phyloP scores from a whole-genome alignment of 495 filamentous ascomycete genomes.

The Podospora australis region DNA sequence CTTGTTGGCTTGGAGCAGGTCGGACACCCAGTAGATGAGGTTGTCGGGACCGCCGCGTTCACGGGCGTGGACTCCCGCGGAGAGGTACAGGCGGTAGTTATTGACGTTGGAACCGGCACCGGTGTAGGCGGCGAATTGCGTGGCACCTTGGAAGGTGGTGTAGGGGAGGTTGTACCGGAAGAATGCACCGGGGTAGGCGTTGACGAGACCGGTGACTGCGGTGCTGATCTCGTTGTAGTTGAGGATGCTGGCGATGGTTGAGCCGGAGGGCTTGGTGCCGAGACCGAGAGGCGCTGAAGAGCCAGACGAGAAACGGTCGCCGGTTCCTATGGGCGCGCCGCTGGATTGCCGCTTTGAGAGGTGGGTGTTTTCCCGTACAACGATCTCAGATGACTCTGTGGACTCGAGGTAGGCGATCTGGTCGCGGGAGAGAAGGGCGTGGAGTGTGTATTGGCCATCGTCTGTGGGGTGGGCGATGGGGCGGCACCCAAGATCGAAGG shows the following conservation, averaged over 20 bases:
- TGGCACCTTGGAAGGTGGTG: slow-evolving; percentile 6
- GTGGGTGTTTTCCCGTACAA: neutral
- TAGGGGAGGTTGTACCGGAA: slow-evolving; percentile 28
- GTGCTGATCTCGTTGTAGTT: slow-evolving; percentile 29
- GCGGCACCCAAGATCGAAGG: slow-evolving; percentile 12
- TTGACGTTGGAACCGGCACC: slow-evolving; percentile 19
- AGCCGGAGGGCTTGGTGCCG: slow-evolving; percentile 2
- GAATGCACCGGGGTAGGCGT: slow-evolving; percentile 21
- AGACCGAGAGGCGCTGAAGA: neutral
- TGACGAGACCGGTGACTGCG: slow-evolving; percentile 25
- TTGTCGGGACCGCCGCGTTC: slow-evolving; percentile 17
- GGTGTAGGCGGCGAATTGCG: slow-evolving; percentile 15
- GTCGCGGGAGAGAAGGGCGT: slow-evolving; percentile 12
- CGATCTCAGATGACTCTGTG: slow-evolving; percentile 3
- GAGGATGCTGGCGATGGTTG: slow-evolving; percentile 22
- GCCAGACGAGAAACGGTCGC: neutral
- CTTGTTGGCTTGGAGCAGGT: slow-evolving; percentile 23
- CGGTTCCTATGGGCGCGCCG: neutral
- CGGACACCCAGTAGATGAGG: slow-evolving; percentile 12
- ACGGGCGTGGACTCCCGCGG: slow-evolving; percentile 14
- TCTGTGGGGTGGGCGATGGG: slow-evolving; percentile 8
- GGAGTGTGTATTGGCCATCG: slow-evolving; percentile 9
- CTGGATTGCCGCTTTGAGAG: slow-evolving; percentile 1
- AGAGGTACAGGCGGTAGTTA: slow-evolving; percentile 27
- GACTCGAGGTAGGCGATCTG: slow-evolving; percentile 6